These are phyloP conservation scores for Epichloe brachyelytri DNA, from an alignment of 2,329 filamentous ascomycete species.

Conservation along the genomic window DNA sequence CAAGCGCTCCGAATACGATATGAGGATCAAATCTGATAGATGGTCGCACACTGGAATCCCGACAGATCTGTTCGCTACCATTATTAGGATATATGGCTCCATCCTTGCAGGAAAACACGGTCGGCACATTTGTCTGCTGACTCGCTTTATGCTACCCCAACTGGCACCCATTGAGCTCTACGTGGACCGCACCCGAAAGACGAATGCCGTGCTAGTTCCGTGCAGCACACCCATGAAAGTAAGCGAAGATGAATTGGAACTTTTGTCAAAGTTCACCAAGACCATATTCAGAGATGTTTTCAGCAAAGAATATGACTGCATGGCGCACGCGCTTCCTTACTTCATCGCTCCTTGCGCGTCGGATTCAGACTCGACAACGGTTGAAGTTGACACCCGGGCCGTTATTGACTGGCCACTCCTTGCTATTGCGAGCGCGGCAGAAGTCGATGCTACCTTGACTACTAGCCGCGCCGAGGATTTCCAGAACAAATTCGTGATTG, in stretches of 20 bases:
- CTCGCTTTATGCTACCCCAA: conserved; percentile 48
- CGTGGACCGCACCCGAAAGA: conserved; percentile 50
- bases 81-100: conserved; percentile 46
- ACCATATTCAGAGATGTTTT: conserved; percentile 73
- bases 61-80: conserved; percentile 43
- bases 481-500: conserved; percentile 38
- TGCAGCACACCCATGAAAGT: conserved; percentile 31
- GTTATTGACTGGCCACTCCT: conserved; percentile 52
- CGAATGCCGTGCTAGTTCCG: conserved; percentile 38
- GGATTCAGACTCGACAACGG: not conserved
- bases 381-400: not conserved
- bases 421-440: conserved; percentile 18
- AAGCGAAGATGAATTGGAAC: conserved; percentile 29
- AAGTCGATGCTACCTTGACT: conserved; percentile 10
- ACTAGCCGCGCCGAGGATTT: conserved; percentile 19
- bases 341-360: conserved; percentile 53
- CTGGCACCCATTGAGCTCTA: conserved; percentile 61
- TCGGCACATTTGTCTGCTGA: conserved; percentile 57
- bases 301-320: conserved; percentile 67
- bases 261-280: conserved; percentile 61
- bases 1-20: conserved; percentile 59
- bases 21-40: conserved; percentile 64
- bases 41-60: conserved; percentile 46
- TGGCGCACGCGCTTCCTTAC: conserved; percentile 58
- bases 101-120: conserved; percentile 44